phyloP scores from a whole-genome alignment of 257 asterid genomes.

The Ocimum tenuiflorum region DNA sequence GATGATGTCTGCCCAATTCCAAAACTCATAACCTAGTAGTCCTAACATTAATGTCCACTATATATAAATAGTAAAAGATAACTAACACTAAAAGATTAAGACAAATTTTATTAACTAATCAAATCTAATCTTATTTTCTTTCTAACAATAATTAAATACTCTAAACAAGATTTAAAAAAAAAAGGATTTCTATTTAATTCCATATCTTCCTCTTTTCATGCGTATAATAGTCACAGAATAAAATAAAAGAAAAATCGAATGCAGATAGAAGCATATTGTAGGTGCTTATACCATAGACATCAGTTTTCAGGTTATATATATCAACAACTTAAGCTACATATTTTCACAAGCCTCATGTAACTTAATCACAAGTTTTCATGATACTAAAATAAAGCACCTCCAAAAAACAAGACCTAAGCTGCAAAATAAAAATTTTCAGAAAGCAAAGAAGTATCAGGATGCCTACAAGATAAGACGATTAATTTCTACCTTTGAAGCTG shows the following conservation, averaged over 20 bases:
- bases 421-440: neutral
- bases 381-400: neutral
- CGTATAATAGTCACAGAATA: neutral
- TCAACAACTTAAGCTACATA: neutral
- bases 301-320: neutral
- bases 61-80: too few species aligned
- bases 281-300: neutral
- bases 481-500: slow-evolving; percentile 58
- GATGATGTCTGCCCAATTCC: too few species aligned
- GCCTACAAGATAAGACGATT: neutral
- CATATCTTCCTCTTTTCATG: too few species aligned
- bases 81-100: too few species aligned
- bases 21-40: too few species aligned
- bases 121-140: too few species aligned
- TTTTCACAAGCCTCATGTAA: neutral
- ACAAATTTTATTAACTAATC: too few species aligned
- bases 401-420: neutral
- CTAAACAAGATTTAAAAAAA: too few species aligned
- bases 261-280: neutral
- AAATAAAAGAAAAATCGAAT: neutral
- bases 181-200: too few species aligned
- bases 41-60: too few species aligned
- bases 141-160: too few species aligned
- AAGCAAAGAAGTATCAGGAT: neutral
- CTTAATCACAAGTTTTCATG: neutral